A percentile compares a stretch with the other conserved stretches of the same genome.
Evolutionary conservation across 140 eudicot species (phyloP).

Genomic region (Oenanthe javanica): DNA sequence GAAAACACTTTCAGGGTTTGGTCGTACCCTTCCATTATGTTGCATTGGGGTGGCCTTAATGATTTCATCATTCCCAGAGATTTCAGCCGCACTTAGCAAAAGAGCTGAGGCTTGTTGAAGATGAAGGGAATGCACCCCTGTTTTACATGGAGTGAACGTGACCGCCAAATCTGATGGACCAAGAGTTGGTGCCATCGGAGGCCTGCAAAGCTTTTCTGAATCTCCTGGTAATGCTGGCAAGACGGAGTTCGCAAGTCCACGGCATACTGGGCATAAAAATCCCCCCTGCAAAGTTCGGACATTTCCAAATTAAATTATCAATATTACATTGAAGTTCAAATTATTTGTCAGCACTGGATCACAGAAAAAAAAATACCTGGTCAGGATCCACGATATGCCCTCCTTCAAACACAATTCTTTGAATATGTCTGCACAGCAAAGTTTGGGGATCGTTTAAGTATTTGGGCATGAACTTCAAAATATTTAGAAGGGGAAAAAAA

Average conservation of each 20-base stretch:
- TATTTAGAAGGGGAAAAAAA: not conserved
- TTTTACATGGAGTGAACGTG: slow-evolving; percentile 6
- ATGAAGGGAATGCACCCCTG: slow-evolving; percentile 20
- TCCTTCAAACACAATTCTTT: slow-evolving; percentile 93
- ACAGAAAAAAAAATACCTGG: slow-evolving; percentile 40
- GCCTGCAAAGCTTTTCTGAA: slow-evolving; percentile 22
- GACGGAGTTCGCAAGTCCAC: slow-evolving; percentile 82
- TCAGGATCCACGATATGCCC: slow-evolving; percentile 96
- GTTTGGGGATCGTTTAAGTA: not conserved
- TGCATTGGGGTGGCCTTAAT: slow-evolving; percentile 42
- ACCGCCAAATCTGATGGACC: slow-evolving; percentile 22
- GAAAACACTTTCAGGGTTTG: slow-evolving; percentile 49
- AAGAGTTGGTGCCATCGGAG: slow-evolving; percentile 16
- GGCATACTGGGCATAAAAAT: slow-evolving; percentile 89
- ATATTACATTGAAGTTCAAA: not conserved
- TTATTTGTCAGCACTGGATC: not conserved
- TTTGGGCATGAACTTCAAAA: not conserved
- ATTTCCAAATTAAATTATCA: not conserved
- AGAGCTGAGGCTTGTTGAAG: slow-evolving; percentile 60
- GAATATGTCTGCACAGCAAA: slow-evolving; percentile 38
- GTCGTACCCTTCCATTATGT: slow-evolving; percentile 30
- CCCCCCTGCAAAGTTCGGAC: slow-evolving; percentile 54
- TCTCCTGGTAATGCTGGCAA: slow-evolving; percentile 58
- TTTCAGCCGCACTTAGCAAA: slow-evolving; percentile 56
- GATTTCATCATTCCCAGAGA: slow-evolving; percentile 43